phyloP scores from a whole-genome alignment of 1,139 yeast species.

The Magnusiomyces starmeri region DNA sequence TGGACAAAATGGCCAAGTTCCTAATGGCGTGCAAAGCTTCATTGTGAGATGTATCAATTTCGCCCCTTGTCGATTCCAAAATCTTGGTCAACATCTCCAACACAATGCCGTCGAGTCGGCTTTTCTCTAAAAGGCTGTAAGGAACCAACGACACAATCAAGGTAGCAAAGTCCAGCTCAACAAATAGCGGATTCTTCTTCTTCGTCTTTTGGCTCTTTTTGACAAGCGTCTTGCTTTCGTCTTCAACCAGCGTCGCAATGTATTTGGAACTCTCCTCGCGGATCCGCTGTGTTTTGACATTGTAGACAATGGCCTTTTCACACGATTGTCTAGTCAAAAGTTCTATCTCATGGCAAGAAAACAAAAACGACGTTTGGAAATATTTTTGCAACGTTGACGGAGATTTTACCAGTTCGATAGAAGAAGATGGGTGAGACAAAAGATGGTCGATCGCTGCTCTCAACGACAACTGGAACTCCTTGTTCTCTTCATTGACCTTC shows the following conservation, averaged over 20 bases:
- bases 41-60: background rate
- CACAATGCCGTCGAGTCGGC: background rate
- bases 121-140: background rate
- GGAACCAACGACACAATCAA: background rate
- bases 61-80: background rate
- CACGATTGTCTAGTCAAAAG: slow-evolving; percentile 11
- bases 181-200: background rate
- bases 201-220: background rate
- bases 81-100: background rate
- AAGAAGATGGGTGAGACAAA: slow-evolving; percentile 10
- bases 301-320: slow-evolving; percentile 11
- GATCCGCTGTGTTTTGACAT: slow-evolving; percentile 1
- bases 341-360: slow-evolving; percentile 4
- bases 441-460: slow-evolving; percentile 14
- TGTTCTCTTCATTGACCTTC: background rate
- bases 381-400: slow-evolving; percentile 9
- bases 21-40: slow-evolving; percentile 3
- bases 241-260: slow-evolving; percentile 8
- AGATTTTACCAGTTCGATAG: slow-evolving; percentile 13
- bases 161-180: slow-evolving; percentile 3
- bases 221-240: slow-evolving; percentile 1
- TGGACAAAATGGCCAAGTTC: slow-evolving; percentile 3
- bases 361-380: slow-evolving; percentile 7
- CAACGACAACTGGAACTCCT: slow-evolving; percentile 10
- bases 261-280: slow-evolving; percentile 8